phyloP scores from a whole-genome alignment of 208 protist species.

The Phytomonas francai region DNA sequence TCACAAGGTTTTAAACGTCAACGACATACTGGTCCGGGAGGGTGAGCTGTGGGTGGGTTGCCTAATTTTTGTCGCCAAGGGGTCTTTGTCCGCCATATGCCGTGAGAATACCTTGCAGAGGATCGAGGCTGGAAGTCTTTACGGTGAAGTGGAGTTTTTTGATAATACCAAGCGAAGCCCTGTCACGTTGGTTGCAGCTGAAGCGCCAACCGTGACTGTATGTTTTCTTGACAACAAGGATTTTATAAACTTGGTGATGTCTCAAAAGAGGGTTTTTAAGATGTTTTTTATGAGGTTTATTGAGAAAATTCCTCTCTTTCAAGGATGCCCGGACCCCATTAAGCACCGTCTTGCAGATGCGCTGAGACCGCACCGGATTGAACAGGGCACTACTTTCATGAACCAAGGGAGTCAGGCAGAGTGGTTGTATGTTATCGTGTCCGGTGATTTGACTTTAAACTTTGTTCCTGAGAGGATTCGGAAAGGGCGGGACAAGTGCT shows the following conservation, averaged over 20 bases:
- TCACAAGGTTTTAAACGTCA: slow-evolving; percentile 22
- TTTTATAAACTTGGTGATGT: slow-evolving; percentile 42
- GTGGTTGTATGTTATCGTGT: slow-evolving; percentile 78
- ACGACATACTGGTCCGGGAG: slow-evolving; percentile 33
- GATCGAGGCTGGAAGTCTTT: slow-evolving; percentile 25
- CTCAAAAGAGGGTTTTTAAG: slow-evolving; percentile 33
- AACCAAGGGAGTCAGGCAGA: slow-evolving; percentile 39
- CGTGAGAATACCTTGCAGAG: slow-evolving; percentile 29
- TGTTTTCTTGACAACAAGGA: slow-evolving; percentile 38
- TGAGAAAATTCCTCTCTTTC: slow-evolving; percentile 32
- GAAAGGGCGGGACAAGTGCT: not conserved
- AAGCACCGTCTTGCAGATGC: slow-evolving; percentile 48
- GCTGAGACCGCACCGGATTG: slow-evolving; percentile 45
- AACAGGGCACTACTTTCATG: slow-evolving; percentile 29
- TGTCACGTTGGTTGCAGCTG: slow-evolving; percentile 31
- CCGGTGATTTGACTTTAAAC: slow-evolving; percentile 30
- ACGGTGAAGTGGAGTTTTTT: slow-evolving; percentile 44
- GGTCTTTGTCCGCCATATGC: slow-evolving; percentile 26
- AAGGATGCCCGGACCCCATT: slow-evolving; percentile 22
- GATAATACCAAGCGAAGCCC: slow-evolving; percentile 29
- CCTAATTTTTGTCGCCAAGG: slow-evolving; percentile 51
- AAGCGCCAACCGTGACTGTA: slow-evolving; percentile 25
- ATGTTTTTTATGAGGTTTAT: slow-evolving; percentile 57
- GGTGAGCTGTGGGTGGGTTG: slow-evolving; percentile 22
- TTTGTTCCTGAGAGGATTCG: not conserved